Conservation (phyloP, 192 early-diverging fungal genomes). For the Entomortierella parvispora region DNA sequence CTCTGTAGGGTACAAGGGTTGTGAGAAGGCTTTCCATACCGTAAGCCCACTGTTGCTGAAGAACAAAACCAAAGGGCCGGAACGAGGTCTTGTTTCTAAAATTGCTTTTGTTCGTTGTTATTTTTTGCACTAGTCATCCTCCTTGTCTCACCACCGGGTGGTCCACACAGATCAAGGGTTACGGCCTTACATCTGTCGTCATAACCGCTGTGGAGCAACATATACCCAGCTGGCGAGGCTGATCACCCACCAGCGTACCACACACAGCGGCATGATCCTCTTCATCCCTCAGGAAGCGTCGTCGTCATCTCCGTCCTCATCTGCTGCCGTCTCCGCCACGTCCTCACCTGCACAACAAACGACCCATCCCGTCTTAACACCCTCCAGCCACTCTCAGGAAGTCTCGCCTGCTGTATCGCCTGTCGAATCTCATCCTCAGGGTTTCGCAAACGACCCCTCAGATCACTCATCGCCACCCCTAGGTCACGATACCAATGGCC, state of each 20-base stretch:
- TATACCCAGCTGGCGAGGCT: slow-evolving; percentile 49
- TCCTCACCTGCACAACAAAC: slow-evolving; percentile 15
- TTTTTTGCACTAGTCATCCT: slow-evolving; percentile 29
- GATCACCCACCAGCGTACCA: slow-evolving; percentile 48
- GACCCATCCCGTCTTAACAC: not conserved
- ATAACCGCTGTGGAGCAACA: slow-evolving; percentile 51
- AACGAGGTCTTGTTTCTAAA: not conserved
- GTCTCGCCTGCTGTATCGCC: not conserved
- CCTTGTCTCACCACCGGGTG: slow-evolving; percentile 49
- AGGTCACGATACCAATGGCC: no score
- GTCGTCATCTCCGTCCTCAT: slow-evolving; percentile 21
- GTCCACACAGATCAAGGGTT: slow-evolving; percentile 46
- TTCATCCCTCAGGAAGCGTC: slow-evolving; percentile 48
- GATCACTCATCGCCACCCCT: no score
- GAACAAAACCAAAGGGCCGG: not conserved
- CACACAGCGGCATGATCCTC: slow-evolving; percentile 49
- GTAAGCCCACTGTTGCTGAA: slow-evolving; percentile 8
- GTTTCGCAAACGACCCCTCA: no score
- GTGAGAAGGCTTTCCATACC: slow-evolving; percentile 49
- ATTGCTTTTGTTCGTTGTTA: not conserved
- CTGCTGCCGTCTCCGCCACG: no score
- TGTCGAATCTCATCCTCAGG: slow-evolving; percentile 2
- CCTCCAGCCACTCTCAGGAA: slow-evolving; percentile 4
- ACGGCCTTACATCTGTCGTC: slow-evolving; percentile 46
- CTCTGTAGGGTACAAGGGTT: slow-evolving; percentile 50